Percentiles rank a stretch among this genome's conserved stretches.
Evolutionary conservation across 2,329 filamentous ascomycete species (phyloP).

Genomic region (Aureobasidium lini): DNA sequence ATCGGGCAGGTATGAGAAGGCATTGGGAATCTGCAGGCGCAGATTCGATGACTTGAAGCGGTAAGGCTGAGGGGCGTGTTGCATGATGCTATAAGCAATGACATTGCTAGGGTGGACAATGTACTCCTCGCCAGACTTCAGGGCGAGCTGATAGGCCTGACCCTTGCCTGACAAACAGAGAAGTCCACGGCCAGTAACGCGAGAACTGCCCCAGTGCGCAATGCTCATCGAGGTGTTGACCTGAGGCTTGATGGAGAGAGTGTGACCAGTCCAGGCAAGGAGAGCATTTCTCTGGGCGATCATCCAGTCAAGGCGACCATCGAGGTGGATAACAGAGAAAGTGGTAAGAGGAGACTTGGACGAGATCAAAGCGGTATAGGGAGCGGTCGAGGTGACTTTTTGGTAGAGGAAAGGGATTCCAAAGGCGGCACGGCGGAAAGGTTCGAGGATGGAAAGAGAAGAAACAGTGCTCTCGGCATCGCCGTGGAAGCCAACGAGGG

Average conservation of each 20-base stretch:
- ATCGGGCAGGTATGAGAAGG: conserved; percentile 58
- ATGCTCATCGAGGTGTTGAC: conserved; percentile 67
- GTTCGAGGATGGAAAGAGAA: conserved; percentile 78
- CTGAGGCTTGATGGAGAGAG: conserved; percentile 65
- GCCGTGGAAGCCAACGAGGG: conserved; percentile 80
- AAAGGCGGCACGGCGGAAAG: conserved; percentile 68
- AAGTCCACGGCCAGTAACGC: conserved; percentile 79
- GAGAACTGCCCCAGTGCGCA: conserved; percentile 85
- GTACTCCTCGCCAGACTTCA: conserved; percentile 80
- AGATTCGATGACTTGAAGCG: conserved; percentile 72
- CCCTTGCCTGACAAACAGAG: conserved; percentile 78
- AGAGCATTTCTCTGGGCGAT: conserved; percentile 78
- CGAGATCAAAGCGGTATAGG: conserved; percentile 79
- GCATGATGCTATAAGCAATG: conserved; percentile 76
- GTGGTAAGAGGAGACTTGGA: conserved; percentile 81
- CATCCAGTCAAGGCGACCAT: conserved; percentile 95
- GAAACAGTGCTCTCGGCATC: conserved; percentile 88
- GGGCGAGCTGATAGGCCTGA: conserved; percentile 77
- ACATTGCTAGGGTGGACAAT: conserved; percentile 84
- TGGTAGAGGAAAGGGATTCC: conserved; percentile 96
- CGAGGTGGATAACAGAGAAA: conserved; percentile 79
- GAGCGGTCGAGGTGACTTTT: conserved; percentile 74
- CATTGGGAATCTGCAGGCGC: conserved; percentile 67
- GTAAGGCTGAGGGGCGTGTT: conserved; percentile 71
- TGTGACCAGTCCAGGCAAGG: conserved; percentile 94